phyloP scores from a whole-genome alignment of 805 yeast species.

The Candida insectorum region DNA sequence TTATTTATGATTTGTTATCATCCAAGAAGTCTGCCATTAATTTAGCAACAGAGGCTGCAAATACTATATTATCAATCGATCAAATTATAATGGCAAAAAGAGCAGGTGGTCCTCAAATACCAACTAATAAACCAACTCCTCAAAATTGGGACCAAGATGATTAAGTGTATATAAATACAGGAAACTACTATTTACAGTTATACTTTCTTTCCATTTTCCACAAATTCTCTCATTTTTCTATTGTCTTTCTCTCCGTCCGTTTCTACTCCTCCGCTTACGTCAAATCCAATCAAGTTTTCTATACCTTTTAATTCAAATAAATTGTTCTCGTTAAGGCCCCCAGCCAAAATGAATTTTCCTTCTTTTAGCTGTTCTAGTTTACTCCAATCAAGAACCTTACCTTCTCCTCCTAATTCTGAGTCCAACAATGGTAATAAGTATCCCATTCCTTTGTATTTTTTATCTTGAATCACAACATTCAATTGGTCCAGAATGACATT shows the following conservation, averaged over 20 bases:
- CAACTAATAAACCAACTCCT: conserved; percentile 69
- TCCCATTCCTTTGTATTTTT: conserved; percentile 18
- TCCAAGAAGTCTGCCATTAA: conserved; percentile 84
- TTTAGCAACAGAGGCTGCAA: conserved; percentile 94
- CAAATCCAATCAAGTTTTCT: conserved; percentile 78
- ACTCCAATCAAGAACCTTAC: conserved; percentile 73
- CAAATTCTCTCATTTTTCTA: conserved; percentile 56
- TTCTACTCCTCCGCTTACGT: conserved; percentile 95
- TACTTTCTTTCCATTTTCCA: conserved; percentile 28
- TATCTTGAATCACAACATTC: conserved; percentile 12
- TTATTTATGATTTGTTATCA: conserved; percentile 75
- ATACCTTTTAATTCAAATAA: conserved; percentile 51
- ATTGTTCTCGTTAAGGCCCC: conserved; percentile 81
- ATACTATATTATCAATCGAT: conserved; percentile 85
- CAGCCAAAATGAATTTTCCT: conserved; percentile 68
- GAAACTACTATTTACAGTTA: not conserved
- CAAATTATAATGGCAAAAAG: conserved; percentile 98
- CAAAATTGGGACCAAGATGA: conserved; percentile 98
- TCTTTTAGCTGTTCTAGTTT: conserved; percentile 32
- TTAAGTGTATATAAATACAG: conserved; percentile 24
- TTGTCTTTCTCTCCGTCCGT: conserved; percentile 70
- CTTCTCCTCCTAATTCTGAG: conserved; percentile 91
- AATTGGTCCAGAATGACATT: conserved; percentile 25
- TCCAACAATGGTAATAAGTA: conserved; percentile 69
- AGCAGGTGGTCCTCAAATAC: conserved; percentile 96